Evolutionary conservation across 768 basidiomycete genomes (phyloP).

Genomic region (Paxillus involutus): DNA sequence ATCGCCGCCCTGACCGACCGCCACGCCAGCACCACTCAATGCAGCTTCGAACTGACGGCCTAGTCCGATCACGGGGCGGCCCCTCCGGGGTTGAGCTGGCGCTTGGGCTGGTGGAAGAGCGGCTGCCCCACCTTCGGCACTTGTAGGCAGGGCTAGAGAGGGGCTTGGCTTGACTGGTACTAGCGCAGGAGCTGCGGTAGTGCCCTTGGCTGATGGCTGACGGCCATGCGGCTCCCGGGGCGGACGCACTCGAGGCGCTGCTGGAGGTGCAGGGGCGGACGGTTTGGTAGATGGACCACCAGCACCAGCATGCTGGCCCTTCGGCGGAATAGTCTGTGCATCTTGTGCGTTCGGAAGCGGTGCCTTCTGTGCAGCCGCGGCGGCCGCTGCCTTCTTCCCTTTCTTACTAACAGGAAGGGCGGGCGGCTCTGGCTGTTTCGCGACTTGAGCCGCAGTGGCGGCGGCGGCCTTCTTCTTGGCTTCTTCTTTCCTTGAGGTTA

Average conservation of each 20-base stretch:
- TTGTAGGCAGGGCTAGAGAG: neutral
- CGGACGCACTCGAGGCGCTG: slow-evolving; percentile 15
- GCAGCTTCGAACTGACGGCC: slow-evolving; percentile 75
- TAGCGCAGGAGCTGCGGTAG: neutral
- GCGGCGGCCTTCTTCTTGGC: slow-evolving; percentile 34
- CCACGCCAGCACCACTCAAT: slow-evolving; percentile 59
- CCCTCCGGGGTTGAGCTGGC: slow-evolving; percentile 40
- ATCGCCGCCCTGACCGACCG: slow-evolving; percentile 29
- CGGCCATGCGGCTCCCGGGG: slow-evolving; percentile 18
- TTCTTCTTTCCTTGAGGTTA: slow-evolving; percentile 38
- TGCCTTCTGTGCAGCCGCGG: slow-evolving; percentile 25
- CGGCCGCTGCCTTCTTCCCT: slow-evolving; percentile 33
- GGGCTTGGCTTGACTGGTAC: neutral
- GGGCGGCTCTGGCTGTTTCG: slow-evolving; percentile 33
- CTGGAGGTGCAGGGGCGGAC: slow-evolving; percentile 3
- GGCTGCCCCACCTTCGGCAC: slow-evolving; percentile 4
- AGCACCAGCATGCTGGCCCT: slow-evolving; percentile 4
- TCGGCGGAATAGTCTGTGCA: slow-evolving; percentile 2
- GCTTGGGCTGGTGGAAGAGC: slow-evolving; percentile 21
- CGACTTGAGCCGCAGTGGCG: neutral
- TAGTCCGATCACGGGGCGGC: slow-evolving; percentile 60
- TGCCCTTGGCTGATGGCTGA: slow-evolving; percentile 12
- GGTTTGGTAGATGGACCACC: slow-evolving; percentile 15
- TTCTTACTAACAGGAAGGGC: slow-evolving; percentile 34
- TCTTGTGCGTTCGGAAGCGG: slow-evolving; percentile 10